Percentiles rank a stretch among this genome's conserved stretches.
phyloP scores from a whole-genome alignment of 495 filamentous ascomycete genomes.

The Choiromyces venosus region DNA sequence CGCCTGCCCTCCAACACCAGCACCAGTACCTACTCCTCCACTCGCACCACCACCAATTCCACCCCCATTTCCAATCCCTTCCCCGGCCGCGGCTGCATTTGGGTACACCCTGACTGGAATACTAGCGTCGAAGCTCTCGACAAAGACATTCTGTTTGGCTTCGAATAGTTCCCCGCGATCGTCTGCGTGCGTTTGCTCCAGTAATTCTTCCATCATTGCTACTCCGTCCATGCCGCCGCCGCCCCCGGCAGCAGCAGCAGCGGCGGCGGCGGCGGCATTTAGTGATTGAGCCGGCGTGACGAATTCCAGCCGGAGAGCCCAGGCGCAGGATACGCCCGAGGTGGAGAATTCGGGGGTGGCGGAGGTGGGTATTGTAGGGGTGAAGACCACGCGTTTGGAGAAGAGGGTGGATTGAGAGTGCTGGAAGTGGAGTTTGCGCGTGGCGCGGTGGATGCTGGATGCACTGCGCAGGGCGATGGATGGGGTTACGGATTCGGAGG shows the following conservation, averaged over 20 bases:
- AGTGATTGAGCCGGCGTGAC: constrained; percentile 57
- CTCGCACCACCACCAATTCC: constrained; percentile 25
- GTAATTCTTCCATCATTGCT: constrained; percentile 40
- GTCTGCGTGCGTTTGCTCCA: constrained; percentile 46
- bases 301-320: constrained; percentile 85
- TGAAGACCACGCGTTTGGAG: constrained; percentile 69
- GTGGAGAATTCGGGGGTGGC: constrained; percentile 88
- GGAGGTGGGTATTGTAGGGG: constrained; percentile 67
- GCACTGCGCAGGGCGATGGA: constrained; percentile 75
- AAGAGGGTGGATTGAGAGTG: constrained; percentile 75
- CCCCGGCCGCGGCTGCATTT: constrained; percentile 33
- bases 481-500: constrained; percentile 69
- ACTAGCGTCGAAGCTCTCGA: constrained; percentile 42
- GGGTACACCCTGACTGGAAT: constrained; percentile 41
- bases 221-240: constrained; percentile 43
- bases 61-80: constrained; percentile 26
- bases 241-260: constrained; percentile 1
- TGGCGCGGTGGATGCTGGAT: constrained; percentile 77
- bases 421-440: constrained; percentile 69
- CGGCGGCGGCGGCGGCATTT: constrained; percentile 32
- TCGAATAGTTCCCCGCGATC: constrained; percentile 40
- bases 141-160: constrained; percentile 33
- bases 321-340: constrained; percentile 74
- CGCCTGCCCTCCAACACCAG: constrained; percentile 27
- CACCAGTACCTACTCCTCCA: constrained; percentile 30